Evolutionary conservation across 805 yeast genomes (phyloP).

Genomic region (Hanseniaspora valbyensis): DNA sequence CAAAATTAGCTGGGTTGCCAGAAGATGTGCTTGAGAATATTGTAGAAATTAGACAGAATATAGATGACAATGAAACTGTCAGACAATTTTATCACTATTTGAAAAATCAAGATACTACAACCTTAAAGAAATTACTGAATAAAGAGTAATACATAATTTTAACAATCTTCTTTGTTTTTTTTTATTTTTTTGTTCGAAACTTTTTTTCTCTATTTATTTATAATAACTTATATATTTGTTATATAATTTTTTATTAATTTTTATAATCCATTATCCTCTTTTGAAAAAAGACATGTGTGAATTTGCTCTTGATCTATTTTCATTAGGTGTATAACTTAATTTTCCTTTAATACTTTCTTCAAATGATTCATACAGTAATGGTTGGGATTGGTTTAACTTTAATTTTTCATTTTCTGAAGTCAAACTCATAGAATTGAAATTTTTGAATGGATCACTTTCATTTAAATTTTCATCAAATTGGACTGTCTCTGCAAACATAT

Average conservation of each 20-base stretch:
- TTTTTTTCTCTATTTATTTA: no score
- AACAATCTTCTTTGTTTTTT: not conserved
- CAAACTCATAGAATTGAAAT: slow-evolving; percentile 75
- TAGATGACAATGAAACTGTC: not conserved
- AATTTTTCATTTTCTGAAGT: slow-evolving; percentile 53
- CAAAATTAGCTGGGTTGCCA: slow-evolving; percentile 59
- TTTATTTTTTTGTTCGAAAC: no score
- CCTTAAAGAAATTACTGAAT: slow-evolving; percentile 4
- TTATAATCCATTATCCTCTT: slow-evolving; percentile 17
- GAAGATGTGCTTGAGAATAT: slow-evolving; percentile 31
- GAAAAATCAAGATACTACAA: slow-evolving; percentile 4
- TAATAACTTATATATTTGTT: not conserved
- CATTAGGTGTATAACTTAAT: slow-evolving; percentile 32
- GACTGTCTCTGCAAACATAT: slow-evolving; percentile 28
- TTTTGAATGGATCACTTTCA: slow-evolving; percentile 64
- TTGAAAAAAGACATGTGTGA: slow-evolving; percentile 27
- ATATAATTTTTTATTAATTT: not conserved
- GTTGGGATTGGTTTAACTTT: slow-evolving; percentile 34
- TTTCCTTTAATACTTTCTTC: slow-evolving; percentile 31
- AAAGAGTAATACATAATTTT: no score
- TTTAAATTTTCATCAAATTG: slow-evolving; percentile 31
- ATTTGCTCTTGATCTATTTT: slow-evolving; percentile 32
- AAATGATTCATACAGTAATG: slow-evolving; percentile 31
- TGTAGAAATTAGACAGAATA: not conserved
- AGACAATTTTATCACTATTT: not conserved